These are phyloP conservation scores for Amanita subjunquillea DNA, from an alignment of 768 basidiomycete genomes.

Conservation along the genomic window DNA sequence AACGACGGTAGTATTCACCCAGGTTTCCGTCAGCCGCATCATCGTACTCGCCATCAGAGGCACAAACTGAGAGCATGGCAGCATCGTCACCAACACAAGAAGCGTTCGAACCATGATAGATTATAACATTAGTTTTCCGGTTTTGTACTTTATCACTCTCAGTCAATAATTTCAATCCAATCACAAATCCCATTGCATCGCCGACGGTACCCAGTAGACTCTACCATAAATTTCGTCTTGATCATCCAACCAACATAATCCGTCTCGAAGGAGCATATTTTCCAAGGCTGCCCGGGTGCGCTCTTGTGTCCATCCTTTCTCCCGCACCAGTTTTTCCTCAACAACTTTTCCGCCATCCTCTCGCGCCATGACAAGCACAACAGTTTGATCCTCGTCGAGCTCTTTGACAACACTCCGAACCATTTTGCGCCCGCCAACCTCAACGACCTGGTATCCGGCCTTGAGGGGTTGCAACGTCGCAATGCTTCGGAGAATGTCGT, in stretches of 20 bases:
- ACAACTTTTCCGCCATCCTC: constrained; percentile 61
- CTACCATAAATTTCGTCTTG: constrained; percentile 60
- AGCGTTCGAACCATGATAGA: background rate
- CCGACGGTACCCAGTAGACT: constrained; percentile 32
- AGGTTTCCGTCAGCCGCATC: background rate
- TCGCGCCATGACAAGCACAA: constrained; percentile 67
- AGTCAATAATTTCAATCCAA: background rate
- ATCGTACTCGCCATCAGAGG: background rate
- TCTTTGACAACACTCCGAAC: constrained; percentile 86
- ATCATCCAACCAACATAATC: constrained; percentile 91
- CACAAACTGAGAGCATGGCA: background rate
- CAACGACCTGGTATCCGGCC: constrained; percentile 83
- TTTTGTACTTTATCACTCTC: background rate
- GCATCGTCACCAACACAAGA: background rate
- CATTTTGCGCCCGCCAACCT: constrained; percentile 67
- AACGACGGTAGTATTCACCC: background rate
- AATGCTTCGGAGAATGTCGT: constrained; percentile 77
- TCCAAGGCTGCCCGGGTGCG: constrained; percentile 72
- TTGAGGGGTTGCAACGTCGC: constrained; percentile 81
- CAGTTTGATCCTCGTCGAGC: constrained; percentile 82
- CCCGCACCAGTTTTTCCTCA: constrained; percentile 45
- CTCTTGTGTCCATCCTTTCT: constrained; percentile 70
- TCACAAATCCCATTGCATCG: background rate
- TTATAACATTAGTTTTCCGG: background rate
- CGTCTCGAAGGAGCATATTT: constrained; percentile 86